Evolutionary conservation across 805 yeast species (phyloP).

Genomic region (Saturnispora halmiae): DNA sequence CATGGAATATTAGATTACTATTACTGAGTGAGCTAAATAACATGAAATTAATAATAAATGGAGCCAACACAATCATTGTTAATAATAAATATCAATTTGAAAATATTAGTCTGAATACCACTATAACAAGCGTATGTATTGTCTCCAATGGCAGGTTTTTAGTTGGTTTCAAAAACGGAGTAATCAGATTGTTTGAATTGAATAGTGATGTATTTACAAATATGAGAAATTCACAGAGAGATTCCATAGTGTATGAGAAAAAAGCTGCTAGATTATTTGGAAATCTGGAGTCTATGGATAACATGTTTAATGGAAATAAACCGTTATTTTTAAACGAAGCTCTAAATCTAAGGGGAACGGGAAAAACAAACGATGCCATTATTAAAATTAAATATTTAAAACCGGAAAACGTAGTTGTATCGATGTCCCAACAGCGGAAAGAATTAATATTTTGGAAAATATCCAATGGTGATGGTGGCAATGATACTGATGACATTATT

Average conservation of each 20-base stretch:
- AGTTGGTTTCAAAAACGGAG: constrained; percentile 49
- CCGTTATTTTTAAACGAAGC: constrained; percentile 44
- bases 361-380: constrained; percentile 25
- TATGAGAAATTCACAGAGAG: constrained; percentile 37
- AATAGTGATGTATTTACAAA: constrained; percentile 12
- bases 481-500: constrained; percentile 40
- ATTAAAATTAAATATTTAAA: constrained; percentile 35
- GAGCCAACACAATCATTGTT: constrained; percentile 21
- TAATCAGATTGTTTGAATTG: constrained; percentile 36
- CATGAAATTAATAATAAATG: constrained; percentile 12
- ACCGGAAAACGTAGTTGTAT: constrained; percentile 46
- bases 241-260: constrained; percentile 9
- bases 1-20: constrained; percentile 5
- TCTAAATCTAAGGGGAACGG: constrained; percentile 60
- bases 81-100: constrained; percentile 35
- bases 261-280: background rate
- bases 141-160: constrained; percentile 35
- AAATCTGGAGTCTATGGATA: background rate
- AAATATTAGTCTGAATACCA: constrained; percentile 31
- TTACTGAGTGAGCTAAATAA: constrained; percentile 3
- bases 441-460: constrained; percentile 57
- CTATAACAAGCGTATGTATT: constrained; percentile 33
- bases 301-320: constrained; percentile 35
- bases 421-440: constrained; percentile 46
- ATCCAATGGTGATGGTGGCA: no score